phyloP scores from a whole-genome alignment of 2,329 filamentous ascomycete species.

The Colletotrichum limetticola region DNA sequence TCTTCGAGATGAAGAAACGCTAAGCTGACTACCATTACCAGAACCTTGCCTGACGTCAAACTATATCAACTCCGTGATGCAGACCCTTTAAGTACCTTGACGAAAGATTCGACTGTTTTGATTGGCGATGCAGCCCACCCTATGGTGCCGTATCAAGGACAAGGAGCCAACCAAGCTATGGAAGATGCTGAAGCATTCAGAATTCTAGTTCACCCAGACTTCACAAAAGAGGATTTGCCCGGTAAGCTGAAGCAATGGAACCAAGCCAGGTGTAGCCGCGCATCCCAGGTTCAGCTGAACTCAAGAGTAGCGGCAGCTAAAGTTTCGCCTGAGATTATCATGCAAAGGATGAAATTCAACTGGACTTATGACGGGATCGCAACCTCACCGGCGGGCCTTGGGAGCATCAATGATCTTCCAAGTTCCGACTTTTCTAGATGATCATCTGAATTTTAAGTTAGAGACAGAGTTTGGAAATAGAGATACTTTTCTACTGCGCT shows the following conservation, averaged over 20 bases:
- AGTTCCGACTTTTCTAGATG: no score
- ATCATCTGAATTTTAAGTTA: no score
- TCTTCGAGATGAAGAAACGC: no score
- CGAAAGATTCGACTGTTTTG: not conserved
- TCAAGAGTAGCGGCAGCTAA: not conserved
- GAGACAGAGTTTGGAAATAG: no score
- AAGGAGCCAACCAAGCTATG: conserved; percentile 14
- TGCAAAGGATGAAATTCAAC: conserved; percentile 5
- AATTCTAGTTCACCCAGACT: not conserved
- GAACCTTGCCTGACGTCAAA: not conserved
- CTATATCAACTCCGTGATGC: not conserved
- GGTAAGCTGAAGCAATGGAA: not conserved
- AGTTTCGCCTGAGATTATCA: not conserved
- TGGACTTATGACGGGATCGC: not conserved
- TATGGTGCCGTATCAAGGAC: conserved; percentile 13
- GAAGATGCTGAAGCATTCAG: conserved; percentile 5
- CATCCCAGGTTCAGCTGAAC: not conserved
- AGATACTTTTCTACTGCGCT: no score
- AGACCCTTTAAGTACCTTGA: not conserved
- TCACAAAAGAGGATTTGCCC: not conserved
- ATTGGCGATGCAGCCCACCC: conserved; percentile 12
- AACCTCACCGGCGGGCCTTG: not conserved
- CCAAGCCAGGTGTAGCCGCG: not conserved
- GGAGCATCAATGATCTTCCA: not conserved
- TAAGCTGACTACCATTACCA: not conserved